Conservation (phyloP, 2,329 filamentous ascomycete species). For the Leptographium wingfieldii region DNA sequence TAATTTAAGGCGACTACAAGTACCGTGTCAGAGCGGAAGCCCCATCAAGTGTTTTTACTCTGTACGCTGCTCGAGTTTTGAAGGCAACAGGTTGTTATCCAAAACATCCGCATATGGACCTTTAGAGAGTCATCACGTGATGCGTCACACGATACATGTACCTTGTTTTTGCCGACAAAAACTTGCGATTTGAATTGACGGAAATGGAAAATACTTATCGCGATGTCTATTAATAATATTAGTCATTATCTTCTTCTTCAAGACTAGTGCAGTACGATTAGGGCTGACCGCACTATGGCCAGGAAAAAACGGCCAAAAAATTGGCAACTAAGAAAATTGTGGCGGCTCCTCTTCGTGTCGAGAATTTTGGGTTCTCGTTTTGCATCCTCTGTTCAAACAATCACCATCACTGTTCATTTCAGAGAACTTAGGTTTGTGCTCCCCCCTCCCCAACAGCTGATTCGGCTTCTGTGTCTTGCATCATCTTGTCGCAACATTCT, state of each 20-base stretch:
- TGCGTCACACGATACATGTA: no score
- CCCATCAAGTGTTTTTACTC: no score
- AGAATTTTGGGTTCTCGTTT: not conserved
- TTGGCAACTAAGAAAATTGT: not conserved
- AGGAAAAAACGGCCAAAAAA: not conserved
- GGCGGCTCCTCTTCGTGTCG: not conserved
- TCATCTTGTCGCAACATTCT: not conserved
- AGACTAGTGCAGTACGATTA: not conserved
- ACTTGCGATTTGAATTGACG: no score
- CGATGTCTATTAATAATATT: not conserved
- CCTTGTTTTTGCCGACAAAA: no score
- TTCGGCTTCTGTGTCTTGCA: not conserved
- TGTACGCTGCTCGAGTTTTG: no score
- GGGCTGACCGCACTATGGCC: not conserved
- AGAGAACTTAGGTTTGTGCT: constrained; percentile 3
- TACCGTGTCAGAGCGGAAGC: no score
- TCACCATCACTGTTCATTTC: not conserved
- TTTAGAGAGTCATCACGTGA: no score
- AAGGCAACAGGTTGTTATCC: no score
- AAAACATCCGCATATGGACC: no score
- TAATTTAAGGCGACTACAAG: no score
- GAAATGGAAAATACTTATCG: not conserved
- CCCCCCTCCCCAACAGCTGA: not conserved
- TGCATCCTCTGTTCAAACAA: not conserved
- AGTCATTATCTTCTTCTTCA: not conserved